phyloP scores from a whole-genome alignment of 768 basidiomycete species.

The Mycena albidolilacea region DNA sequence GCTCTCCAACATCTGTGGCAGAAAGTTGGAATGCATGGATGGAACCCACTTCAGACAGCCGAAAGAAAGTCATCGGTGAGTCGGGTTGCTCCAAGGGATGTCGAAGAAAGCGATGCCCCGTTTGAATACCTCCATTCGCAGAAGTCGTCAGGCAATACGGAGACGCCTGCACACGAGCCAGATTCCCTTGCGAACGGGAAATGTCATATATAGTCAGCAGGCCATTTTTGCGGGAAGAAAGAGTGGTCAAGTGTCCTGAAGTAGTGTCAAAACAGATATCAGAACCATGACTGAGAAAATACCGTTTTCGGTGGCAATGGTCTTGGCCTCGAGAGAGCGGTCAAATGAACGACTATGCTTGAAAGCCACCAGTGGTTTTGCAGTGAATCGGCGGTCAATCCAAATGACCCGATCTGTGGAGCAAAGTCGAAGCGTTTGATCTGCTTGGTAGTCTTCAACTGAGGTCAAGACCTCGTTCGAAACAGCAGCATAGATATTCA shows the following conservation, averaged over 20 bases:
- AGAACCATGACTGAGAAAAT: constrained; percentile 1
- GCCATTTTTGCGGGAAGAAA: constrained; percentile 73
- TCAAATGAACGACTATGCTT: constrained; percentile 76
- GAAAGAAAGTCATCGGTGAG: constrained; percentile 56
- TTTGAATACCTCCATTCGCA: constrained; percentile 45
- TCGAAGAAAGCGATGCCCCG: constrained; percentile 53
- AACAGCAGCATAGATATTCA: constrained; percentile 54
- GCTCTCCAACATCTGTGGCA: constrained; percentile 33
- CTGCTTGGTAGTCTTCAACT: constrained; percentile 59
- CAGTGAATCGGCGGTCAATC: constrained; percentile 76
- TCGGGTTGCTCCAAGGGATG: constrained; percentile 46
- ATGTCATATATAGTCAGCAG: constrained; percentile 79
- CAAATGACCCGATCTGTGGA: constrained; percentile 78
- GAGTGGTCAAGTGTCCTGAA: constrained; percentile 66
- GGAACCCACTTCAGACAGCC: constrained; percentile 63
- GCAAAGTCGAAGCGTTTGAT: constrained; percentile 66
- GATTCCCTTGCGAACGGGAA: constrained; percentile 54
- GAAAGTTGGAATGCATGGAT: constrained; percentile 61
- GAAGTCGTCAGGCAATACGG: constrained; percentile 59
- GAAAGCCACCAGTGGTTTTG: constrained; percentile 71
- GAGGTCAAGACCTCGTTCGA: constrained; percentile 65
- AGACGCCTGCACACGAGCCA: constrained; percentile 59
- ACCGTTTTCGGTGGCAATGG: constrained; percentile 54
- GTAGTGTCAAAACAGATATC: not conserved
- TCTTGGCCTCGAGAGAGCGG: constrained; percentile 64